Evolutionary conservation across 306 rosid species (phyloP).

Genomic region (Arachis hypogaea): DNA sequence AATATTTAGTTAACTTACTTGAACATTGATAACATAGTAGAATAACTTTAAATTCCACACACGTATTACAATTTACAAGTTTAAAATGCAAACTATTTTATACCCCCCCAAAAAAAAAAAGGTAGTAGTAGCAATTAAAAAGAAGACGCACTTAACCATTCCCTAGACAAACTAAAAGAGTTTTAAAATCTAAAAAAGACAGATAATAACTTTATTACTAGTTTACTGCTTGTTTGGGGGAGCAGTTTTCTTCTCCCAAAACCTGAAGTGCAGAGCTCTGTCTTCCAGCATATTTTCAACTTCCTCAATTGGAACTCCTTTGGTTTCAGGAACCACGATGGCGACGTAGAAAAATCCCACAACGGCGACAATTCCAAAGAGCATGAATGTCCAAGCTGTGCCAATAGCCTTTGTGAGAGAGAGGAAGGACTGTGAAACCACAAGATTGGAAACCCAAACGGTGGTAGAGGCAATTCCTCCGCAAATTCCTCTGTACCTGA

Average conservation of each 20-base stretch:
- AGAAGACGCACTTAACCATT: not conserved
- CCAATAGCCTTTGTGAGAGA: constrained; percentile 52
- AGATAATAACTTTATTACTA: not conserved
- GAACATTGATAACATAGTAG: too few species aligned
- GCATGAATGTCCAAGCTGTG: constrained; percentile 55
- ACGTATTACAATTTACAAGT: too few species aligned
- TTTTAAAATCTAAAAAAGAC: too few species aligned
- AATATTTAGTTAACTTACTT: too few species aligned
- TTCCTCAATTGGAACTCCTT: constrained; percentile 65
- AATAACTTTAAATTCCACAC: too few species aligned
- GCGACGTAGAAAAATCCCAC: constrained; percentile 49
- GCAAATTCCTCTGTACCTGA: constrained; percentile 56
- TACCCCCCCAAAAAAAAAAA: too few species aligned
- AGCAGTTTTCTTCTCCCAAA: constrained; percentile 45
- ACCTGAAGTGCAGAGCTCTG: constrained; percentile 51
- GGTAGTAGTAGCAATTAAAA: too few species aligned
- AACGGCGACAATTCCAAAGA: constrained; percentile 46
- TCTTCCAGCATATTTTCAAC: constrained; percentile 58
- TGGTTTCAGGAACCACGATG: constrained; percentile 61
- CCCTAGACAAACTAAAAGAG: not conserved
- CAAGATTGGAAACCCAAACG: constrained; percentile 59
- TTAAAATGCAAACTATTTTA: too few species aligned
- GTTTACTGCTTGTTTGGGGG: not conserved
- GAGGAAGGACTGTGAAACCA: constrained; percentile 61
- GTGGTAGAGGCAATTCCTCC: constrained; percentile 69